Base-by-base conservation (phyloP, 306 rosid species). In the Prinsepia uniflora region DNA sequence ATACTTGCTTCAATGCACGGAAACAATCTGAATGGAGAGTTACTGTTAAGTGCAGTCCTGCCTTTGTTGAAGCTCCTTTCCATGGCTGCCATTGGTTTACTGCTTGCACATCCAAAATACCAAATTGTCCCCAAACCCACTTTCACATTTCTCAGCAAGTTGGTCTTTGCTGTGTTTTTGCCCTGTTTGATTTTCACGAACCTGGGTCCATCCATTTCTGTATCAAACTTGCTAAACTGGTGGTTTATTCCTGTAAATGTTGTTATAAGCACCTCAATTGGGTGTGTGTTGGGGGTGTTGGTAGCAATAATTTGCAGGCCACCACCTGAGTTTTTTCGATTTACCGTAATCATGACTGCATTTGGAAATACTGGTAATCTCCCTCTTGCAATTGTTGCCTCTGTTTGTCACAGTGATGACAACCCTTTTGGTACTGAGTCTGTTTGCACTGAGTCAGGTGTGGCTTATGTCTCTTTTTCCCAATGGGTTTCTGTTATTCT, bases 241-340 rank as follows among this genome's bases (percentile, higher is more conserved):
- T 92, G 92, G 98, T 88, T 92, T 76, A 89, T 92, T 48, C 96
- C 98, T n/a, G 78, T 89, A n/a, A 92, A 87, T 75, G 96, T 89
- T 56, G 59, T 89, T 10, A 81, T 92, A n/a, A 88, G 96, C 67
- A 92, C 98, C 0, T 80, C 81, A 45, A 66, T 88, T 7, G 98
- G 98, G 36, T 89, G 95, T 73, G 7, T 85, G 0, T 88, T 92
- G 4, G 98, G 96, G 43, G 64, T 61, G 65, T 18, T 90, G 1
- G 98, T 89, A 14, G 95, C 88, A 30, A 0, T 88, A 59, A 73
- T 89, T 68, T 92, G 96, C 12, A 86, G 92, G 5, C 95, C 98
- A 0, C 98, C 96, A 20, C 95, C 84, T 0, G 75, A 74, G 67
- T 78, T 81, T 42, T 86, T 64, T 22, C 72, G 96, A 22, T 89